phyloP scores from a whole-genome alignment of 2,329 filamentous ascomycete genomes.

The Ophiostoma quercus region DNA sequence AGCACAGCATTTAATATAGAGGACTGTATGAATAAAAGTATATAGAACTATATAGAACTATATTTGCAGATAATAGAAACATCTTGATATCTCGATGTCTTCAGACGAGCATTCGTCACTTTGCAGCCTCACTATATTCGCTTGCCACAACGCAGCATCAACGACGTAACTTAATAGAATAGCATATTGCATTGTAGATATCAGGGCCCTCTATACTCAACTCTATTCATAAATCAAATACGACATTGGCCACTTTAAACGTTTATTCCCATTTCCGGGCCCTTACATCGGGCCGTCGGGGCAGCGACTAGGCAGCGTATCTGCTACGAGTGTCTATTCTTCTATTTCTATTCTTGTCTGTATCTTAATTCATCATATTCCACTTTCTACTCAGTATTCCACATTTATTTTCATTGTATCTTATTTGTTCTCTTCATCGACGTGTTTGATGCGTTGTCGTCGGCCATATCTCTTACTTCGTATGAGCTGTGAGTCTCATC shows the following conservation, averaged over 20 bases:
- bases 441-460: background rate
- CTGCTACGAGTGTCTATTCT: background rate
- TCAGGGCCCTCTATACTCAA: background rate
- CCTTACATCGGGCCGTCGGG: background rate
- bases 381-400: no score
- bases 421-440: background rate
- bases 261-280: background rate
- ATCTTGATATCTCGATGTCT: no score
- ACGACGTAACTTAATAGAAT: background rate
- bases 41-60: background rate
- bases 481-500: background rate
- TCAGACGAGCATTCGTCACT: background rate
- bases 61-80: no score
- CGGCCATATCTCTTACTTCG: background rate
- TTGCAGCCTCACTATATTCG: background rate
- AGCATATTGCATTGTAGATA: no score
- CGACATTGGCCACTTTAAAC: background rate
- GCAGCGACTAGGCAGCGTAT: background rate
- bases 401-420: background rate
- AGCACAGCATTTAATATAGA: background rate
- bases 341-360: conserved; percentile 8
- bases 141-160: background rate
- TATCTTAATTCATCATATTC: background rate
- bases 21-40: background rate
- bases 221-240: background rate